Percentiles rank a stretch among this genome's conserved stretches.
Evolutionary conservation across 805 yeast species (phyloP).

Genomic region (Yarrowia divulgata): DNA sequence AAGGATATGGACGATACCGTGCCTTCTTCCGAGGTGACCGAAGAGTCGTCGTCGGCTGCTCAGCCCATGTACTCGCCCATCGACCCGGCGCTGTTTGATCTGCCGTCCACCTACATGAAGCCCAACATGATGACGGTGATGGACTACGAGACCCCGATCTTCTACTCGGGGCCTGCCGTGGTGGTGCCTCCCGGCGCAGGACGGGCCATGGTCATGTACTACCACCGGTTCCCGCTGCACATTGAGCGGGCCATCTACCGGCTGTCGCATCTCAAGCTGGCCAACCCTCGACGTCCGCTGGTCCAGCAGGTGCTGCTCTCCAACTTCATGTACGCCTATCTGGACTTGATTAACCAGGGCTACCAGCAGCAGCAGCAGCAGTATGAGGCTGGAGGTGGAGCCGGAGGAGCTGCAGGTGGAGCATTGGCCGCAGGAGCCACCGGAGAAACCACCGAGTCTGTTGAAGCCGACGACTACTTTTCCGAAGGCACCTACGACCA

Average conservation of each 20-base stretch:
- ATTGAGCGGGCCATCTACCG: constrained; percentile 96
- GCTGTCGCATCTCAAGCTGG: constrained; percentile 88
- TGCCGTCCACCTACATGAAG: constrained; percentile 30
- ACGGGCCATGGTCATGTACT: constrained; percentile 50
- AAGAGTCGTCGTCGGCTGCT: neutral
- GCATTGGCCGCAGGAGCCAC: neutral
- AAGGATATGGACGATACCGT: constrained; percentile 16
- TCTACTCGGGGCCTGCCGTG: constrained; percentile 36
- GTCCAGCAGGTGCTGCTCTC: constrained; percentile 91
- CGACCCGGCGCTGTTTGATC: constrained; percentile 24
- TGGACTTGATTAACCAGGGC: constrained; percentile 90
- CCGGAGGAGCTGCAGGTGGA: neutral
- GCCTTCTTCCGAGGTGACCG: neutral
- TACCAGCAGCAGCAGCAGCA: constrained; percentile 50
- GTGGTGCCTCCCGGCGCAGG: constrained; percentile 32
- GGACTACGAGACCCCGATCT: constrained; percentile 38
- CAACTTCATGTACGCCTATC: constrained; percentile 96
- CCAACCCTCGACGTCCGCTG: constrained; percentile 90
- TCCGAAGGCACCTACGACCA: constrained; percentile 32
- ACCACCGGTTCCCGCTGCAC: constrained; percentile 82
- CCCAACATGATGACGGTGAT: constrained; percentile 40
- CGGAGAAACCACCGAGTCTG: neutral
- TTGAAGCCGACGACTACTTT: constrained; percentile 28
- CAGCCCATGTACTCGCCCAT: constrained; percentile 36
- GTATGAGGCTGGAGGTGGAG: constrained; percentile 21